Conservation (phyloP, 169 alveolate genomes). For the Condylostoma magnum region DNA sequence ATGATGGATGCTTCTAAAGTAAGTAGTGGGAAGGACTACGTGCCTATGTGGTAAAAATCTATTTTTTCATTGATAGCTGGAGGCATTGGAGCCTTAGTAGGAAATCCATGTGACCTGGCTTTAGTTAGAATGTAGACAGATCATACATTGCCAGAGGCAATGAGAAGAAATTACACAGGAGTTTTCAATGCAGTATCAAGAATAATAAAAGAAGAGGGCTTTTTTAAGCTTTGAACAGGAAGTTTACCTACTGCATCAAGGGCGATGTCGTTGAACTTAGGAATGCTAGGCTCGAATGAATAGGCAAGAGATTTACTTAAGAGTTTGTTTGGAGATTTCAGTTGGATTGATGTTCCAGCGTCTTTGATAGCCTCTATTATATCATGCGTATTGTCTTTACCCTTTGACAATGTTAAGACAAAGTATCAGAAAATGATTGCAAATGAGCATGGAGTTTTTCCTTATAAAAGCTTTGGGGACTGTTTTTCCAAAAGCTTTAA, state of each 20-base stretch:
- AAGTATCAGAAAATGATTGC: conserved; percentile 69
- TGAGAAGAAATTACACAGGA: conserved; percentile 91
- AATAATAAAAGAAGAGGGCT: conserved; percentile 93
- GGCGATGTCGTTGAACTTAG: conserved; percentile 95
- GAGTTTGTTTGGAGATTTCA: conserved; percentile 58
- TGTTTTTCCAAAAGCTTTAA: conserved; percentile 74
- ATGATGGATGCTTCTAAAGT: conserved; percentile 70
- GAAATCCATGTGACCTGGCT: conserved; percentile 97
- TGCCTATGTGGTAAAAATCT: conserved; percentile 89
- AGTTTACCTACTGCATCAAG: conserved; percentile 94
- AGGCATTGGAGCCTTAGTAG: conserved; percentile 93
- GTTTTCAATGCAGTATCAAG: conserved; percentile 57
- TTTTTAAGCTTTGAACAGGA: conserved; percentile 95
- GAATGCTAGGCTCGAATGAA: conserved; percentile 87
- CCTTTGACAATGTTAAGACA: conserved; percentile 95
- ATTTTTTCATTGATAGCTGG: conserved; percentile 92
- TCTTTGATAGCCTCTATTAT: conserved; percentile 92
- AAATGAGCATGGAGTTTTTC: conserved; percentile 70
- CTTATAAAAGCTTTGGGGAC: conserved; percentile 86
- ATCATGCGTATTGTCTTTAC: conserved; percentile 92
- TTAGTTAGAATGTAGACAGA: conserved; percentile 90
- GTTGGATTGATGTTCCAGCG: conserved; percentile 69
- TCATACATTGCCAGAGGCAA: conserved; percentile 89
- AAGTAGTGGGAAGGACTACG: background rate
- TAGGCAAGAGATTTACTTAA: conserved; percentile 86